Evolutionary conservation across 2,329 filamentous ascomycete genomes (phyloP).

Genomic region (Annulohypoxylon truncatum): DNA sequence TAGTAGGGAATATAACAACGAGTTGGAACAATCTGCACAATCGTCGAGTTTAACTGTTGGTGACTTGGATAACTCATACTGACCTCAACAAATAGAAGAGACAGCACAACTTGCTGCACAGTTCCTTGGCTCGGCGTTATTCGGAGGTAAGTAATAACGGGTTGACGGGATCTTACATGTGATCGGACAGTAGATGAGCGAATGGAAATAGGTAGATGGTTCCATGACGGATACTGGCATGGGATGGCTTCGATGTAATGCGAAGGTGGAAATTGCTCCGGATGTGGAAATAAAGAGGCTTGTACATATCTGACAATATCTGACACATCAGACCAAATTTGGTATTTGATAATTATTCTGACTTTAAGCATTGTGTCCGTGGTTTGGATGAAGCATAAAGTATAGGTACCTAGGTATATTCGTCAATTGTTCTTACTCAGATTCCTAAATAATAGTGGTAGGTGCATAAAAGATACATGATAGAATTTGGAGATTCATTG

Average conservation of each 20-base stretch:
- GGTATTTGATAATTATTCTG: too few relatives aligned
- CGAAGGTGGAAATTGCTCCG: neutral
- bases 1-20: slow-evolving; percentile 21
- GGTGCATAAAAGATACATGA: neutral
- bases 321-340: neutral
- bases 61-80: neutral
- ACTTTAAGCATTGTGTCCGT: too few relatives aligned
- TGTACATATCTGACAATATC: neutral
- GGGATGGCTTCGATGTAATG: neutral
- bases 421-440: neutral
- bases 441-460: neutral
- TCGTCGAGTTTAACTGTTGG: neutral
- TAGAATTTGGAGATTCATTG: neutral
- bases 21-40: neutral
- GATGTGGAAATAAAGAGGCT: slow-evolving; percentile 14
- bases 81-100: neutral
- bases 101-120: neutral
- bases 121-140: slow-evolving; percentile 12
- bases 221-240: slow-evolving; percentile 18
- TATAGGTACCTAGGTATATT: neutral
- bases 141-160: slow-evolving; percentile 17
- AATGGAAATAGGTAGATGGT: slow-evolving; percentile 27
- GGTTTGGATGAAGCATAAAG: too few relatives aligned
- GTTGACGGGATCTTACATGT: slow-evolving; percentile 15
- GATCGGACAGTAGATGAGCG: slow-evolving; percentile 11